These are phyloP conservation scores for Ophiostoma pallidulum DNA, from an alignment of 2,329 filamentous ascomycete species.

Conservation along the genomic window DNA sequence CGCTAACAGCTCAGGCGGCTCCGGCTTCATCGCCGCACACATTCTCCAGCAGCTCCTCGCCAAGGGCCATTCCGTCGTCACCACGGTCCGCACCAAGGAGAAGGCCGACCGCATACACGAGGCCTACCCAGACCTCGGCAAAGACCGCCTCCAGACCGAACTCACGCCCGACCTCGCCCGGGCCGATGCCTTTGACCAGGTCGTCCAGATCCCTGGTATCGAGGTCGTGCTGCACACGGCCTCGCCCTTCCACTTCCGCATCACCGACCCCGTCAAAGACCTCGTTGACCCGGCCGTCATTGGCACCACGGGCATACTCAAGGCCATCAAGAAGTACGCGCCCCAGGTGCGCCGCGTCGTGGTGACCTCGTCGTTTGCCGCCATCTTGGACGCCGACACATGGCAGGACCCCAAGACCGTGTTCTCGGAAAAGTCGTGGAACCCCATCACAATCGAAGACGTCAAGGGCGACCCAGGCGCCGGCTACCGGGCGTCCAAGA, in stretches of 20 bases:
- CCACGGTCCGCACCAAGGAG: slow-evolving; percentile 44
- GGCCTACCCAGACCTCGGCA: slow-evolving; percentile 34
- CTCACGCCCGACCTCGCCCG: slow-evolving; percentile 73
- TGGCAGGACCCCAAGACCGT: slow-evolving; percentile 28
- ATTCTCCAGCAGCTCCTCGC: slow-evolving; percentile 45
- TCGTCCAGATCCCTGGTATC: slow-evolving; percentile 39
- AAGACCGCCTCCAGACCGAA: slow-evolving; percentile 35
- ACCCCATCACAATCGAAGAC: slow-evolving; percentile 36
- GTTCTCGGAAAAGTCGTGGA: slow-evolving; percentile 40
- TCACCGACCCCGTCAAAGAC: slow-evolving; percentile 40
- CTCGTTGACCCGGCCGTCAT: slow-evolving; percentile 49
- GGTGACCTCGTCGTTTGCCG: slow-evolving; percentile 47
- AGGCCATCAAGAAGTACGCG: slow-evolving; percentile 52
- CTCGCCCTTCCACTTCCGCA: slow-evolving; percentile 48
- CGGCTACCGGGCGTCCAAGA: slow-evolving; percentile 45
- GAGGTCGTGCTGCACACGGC: slow-evolving; percentile 52
- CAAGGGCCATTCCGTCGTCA: slow-evolving; percentile 42
- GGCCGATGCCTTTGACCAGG: slow-evolving; percentile 62
- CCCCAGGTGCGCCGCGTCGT: slow-evolving; percentile 61
- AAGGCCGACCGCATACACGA: slow-evolving; percentile 44
- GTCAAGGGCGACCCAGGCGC: slow-evolving; percentile 26
- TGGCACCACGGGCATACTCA: slow-evolving; percentile 59
- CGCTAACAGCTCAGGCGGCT: slow-evolving; percentile 31
- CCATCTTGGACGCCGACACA: slow-evolving; percentile 34
- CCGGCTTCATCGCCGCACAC: slow-evolving; percentile 45